phyloP scores from a whole-genome alignment of 2,329 filamentous ascomycete species.

The Colletotrichum costaricense region DNA sequence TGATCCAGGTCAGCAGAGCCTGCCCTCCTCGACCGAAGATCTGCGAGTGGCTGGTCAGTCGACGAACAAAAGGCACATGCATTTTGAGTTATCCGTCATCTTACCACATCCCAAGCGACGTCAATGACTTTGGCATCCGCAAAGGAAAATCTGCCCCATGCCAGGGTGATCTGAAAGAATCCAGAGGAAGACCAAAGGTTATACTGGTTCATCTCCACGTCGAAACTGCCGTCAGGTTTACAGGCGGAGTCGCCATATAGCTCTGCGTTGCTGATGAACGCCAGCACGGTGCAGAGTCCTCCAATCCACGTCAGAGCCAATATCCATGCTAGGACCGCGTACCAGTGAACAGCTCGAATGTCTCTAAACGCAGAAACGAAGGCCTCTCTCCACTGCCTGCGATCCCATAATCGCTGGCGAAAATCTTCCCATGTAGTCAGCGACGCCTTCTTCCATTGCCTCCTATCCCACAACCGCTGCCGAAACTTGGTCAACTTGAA shows the following conservation, averaged over 20 bases:
- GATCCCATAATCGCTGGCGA: not conserved
- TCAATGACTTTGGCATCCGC: constrained; percentile 42
- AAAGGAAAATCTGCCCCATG: constrained; percentile 40
- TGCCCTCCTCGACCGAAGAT: constrained; percentile 43
- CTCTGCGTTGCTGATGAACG: not conserved
- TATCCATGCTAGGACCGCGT: not conserved
- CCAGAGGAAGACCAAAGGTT: constrained; percentile 36
- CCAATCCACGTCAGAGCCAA: not conserved
- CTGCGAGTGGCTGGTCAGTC: constrained; percentile 32
- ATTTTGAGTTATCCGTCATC: not conserved
- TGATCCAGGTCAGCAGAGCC: constrained; percentile 39
- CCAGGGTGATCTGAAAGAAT: constrained; percentile 36
- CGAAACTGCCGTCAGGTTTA: constrained; percentile 35
- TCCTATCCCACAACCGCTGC: not conserved
- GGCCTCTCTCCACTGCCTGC: constrained; percentile 11
- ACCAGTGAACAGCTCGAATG: not conserved
- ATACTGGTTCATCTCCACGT: constrained; percentile 9
- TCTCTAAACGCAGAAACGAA: not conserved
- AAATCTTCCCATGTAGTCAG: not conserved
- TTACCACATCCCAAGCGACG: constrained; percentile 43
- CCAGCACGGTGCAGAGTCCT: not conserved
- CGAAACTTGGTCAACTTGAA: not conserved
- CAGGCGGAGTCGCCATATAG: constrained; percentile 2
- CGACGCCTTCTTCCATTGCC: not conserved
- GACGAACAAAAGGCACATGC: no score